Percentiles rank a stretch among this genome's conserved stretches.
phyloP scores from a whole-genome alignment of 352 stramenopile genomes.

The Thalassiosira gravida region DNA sequence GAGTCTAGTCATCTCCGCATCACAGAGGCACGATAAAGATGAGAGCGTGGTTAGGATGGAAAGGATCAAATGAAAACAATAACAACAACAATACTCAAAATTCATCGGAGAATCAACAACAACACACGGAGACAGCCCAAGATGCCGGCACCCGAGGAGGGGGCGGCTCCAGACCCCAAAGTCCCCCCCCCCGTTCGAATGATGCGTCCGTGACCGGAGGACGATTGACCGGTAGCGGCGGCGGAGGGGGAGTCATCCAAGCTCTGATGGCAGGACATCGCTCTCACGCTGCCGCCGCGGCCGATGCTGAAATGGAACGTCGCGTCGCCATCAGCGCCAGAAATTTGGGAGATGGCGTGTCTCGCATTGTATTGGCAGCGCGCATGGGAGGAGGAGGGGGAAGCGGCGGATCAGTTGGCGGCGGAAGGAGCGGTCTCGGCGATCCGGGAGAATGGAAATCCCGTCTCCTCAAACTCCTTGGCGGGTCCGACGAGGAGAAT shows the following conservation, averaged over 20 bases:
- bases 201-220: background rate
- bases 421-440: slow-evolving; percentile 7
- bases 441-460: slow-evolving; percentile 64
- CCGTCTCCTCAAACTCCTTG: slow-evolving; percentile 63
- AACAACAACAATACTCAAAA: background rate
- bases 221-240: background rate
- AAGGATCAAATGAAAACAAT: slow-evolving; percentile 12
- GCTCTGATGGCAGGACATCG: slow-evolving; percentile 55
- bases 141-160: background rate
- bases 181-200: background rate
- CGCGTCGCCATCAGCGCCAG: slow-evolving; percentile 68
- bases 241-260: slow-evolving; percentile 49
- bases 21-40: too few species aligned
- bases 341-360: slow-evolving; percentile 79
- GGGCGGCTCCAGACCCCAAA: too few species aligned
- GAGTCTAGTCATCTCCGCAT: too few species aligned
- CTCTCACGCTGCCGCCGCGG: slow-evolving; percentile 26
- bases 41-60: slow-evolving; percentile 37
- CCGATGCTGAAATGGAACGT: slow-evolving; percentile 80
- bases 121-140: background rate
- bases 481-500: slow-evolving; percentile 33
- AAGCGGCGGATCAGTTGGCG: background rate
- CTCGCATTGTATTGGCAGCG: slow-evolving; percentile 80
- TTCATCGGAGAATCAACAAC: too few species aligned
- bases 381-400: slow-evolving; percentile 47